phyloP scores from a whole-genome alignment of 2,329 filamentous ascomycete species.

The Gaeumannomyces sp. region DNA sequence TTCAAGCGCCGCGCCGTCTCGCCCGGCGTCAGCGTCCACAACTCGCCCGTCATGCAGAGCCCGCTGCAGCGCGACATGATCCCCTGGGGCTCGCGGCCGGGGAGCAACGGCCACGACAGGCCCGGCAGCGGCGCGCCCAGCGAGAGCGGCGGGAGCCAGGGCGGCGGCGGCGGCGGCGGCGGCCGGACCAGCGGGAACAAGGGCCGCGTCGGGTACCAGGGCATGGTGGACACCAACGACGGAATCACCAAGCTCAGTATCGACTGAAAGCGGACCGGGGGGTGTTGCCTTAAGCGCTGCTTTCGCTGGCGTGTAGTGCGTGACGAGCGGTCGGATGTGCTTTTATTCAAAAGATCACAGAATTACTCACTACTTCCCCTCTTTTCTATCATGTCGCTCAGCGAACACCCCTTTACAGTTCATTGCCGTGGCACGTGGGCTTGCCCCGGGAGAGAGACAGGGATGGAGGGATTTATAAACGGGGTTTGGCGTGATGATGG shows the following conservation, averaged over 20 bases:
- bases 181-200: constrained; percentile 46
- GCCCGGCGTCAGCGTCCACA: constrained; percentile 84
- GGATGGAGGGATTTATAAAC: no score
- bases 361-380: no score
- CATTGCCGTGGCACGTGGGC: no score
- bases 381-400: no score
- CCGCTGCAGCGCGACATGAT: constrained; percentile 66
- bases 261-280: constrained; percentile 47
- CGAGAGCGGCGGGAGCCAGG: constrained; percentile 23
- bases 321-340: background rate
- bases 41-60: constrained; percentile 81
- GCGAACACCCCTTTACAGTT: no score
- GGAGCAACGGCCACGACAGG: constrained; percentile 52
- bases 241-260: constrained; percentile 97
- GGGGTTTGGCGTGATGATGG: no score
- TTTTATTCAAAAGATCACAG: no score
- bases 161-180: constrained; percentile 27
- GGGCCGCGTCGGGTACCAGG: constrained; percentile 72
- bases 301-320: background rate
- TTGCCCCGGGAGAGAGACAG: no score
- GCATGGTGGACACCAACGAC: constrained; percentile 94
- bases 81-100: constrained; percentile 66
- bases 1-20: constrained; percentile 91
- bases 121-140: constrained; percentile 46
- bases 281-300: background rate